Conservation (phyloP, 805 yeast genomes). For the Wickerhamomyces tratensis region DNA sequence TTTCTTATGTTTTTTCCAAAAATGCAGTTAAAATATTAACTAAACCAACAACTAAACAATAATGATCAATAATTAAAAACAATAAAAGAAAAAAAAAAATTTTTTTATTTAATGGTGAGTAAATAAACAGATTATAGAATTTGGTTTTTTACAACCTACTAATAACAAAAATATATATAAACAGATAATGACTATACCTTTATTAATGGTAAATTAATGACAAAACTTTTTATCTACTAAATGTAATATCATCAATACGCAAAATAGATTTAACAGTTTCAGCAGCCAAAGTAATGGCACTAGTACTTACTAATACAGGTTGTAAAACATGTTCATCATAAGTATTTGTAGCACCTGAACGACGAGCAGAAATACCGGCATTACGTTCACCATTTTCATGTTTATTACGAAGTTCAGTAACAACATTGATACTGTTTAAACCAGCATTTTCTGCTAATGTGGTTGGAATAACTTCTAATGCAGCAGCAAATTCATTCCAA, state of each 20-base stretch:
- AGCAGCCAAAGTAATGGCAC: conserved; percentile 90
- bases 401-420: conserved; percentile 82
- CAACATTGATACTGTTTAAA: conserved; percentile 80
- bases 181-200: too few relatives aligned
- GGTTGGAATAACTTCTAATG: conserved; percentile 87
- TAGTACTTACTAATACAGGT: conserved; percentile 89
- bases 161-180: too few relatives aligned
- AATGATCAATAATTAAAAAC: too few relatives aligned
- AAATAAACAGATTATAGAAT: too few relatives aligned
- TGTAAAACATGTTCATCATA: conserved; percentile 91
- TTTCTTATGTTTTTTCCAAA: conserved; percentile 62
- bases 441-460: conserved; percentile 96
- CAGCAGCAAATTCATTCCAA: conserved; percentile 86
- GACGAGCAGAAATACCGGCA: conserved; percentile 94
- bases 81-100: too few relatives aligned
- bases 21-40: conserved; percentile 53
- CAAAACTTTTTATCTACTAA: conserved; percentile 48
- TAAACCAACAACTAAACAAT: conserved; percentile 1
- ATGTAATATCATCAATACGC: conserved; percentile 95
- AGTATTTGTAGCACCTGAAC: conserved; percentile 88
- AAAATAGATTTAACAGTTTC: conserved; percentile 94
- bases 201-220: too few relatives aligned
- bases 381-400: conserved; percentile 86
- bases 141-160: too few relatives aligned
- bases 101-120: too few relatives aligned